Evolutionary conservation across 2,329 filamentous ascomycete species (phyloP).

Genomic region (Scortechinia acanthostroma): DNA sequence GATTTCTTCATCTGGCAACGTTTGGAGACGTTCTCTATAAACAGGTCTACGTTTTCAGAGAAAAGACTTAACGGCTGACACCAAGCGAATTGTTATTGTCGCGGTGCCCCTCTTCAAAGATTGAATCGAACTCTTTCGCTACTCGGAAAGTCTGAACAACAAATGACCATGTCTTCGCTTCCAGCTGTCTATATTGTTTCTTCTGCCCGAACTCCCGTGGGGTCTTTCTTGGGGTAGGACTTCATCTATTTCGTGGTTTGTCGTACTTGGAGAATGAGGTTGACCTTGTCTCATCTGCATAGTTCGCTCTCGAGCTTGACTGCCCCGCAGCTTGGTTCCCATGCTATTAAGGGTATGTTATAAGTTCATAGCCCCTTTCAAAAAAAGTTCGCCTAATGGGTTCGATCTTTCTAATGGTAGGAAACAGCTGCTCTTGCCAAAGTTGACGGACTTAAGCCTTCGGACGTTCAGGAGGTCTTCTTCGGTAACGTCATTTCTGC

Average conservation of each 20-base stretch:
- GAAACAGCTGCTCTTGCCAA: conserved; percentile 69
- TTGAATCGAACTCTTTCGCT: too few relatives aligned
- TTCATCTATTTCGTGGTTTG: conserved; percentile 3
- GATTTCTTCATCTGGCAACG: too few relatives aligned
- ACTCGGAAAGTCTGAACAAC: too few relatives aligned
- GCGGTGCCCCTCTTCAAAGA: too few relatives aligned
- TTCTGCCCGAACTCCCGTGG: conserved; percentile 80
- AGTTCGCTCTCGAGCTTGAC: conserved; percentile 83
- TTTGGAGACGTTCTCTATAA: too few relatives aligned
- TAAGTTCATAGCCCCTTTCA: conserved; percentile 6
- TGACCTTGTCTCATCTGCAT: conserved; percentile 9
- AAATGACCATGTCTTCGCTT: conserved; percentile 74
- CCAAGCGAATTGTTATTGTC: too few relatives aligned
- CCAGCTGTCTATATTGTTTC: conserved; percentile 95
- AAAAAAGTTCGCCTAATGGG: not conserved
- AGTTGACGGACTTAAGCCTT: conserved; percentile 76
- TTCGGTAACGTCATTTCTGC: conserved; percentile 97
- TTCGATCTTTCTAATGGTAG: too few relatives aligned
- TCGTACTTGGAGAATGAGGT: conserved; percentile 9
- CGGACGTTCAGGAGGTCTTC: conserved; percentile 91
- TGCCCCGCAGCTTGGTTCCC: conserved; percentile 78
- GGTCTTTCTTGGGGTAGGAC: conserved; percentile 86
- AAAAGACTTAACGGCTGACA: too few relatives aligned
- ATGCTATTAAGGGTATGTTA: conserved; percentile 79
- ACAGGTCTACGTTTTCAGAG: too few relatives aligned